Evolutionary conservation across 2,329 filamentous ascomycete genomes (phyloP).

Genomic region (Diaporthe helianthi): DNA sequence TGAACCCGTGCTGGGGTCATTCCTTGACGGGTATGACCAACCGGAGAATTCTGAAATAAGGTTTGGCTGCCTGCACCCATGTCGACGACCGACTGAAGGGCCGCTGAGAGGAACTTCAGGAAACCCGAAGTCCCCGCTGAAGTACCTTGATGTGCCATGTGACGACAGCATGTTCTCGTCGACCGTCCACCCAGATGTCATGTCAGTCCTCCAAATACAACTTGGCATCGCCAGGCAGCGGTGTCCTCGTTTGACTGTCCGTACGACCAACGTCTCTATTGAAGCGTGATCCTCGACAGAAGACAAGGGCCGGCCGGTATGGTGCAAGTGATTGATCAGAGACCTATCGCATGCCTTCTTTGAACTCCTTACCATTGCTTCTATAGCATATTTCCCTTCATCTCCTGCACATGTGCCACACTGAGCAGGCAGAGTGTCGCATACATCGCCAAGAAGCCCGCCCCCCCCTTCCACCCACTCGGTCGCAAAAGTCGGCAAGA

Average conservation of each 20-base stretch:
- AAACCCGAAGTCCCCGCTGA: background rate
- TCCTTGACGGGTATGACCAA: background rate
- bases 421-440: background rate
- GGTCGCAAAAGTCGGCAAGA: slow-evolving; percentile 17
- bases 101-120: background rate
- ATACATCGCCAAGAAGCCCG: slow-evolving; percentile 1
- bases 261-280: background rate
- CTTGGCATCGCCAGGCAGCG: background rate
- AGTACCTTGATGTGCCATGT: background rate
- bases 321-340: too few species aligned
- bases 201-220: slow-evolving; percentile 2
- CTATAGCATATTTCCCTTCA: slow-evolving; percentile 12
- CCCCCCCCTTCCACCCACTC: too few species aligned
- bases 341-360: slow-evolving; percentile 9
- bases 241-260: background rate
- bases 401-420: too few species aligned
- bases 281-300: background rate
- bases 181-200: too few species aligned
- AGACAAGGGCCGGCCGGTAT: background rate
- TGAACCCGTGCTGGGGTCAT: background rate
- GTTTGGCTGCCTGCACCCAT: background rate
- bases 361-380: background rate
- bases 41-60: slow-evolving; percentile 5
- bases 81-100: background rate
- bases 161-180: background rate